Percentiles rank a stretch among this genome's conserved stretches.
Evolutionary conservation across 2,329 filamentous ascomycete species (phyloP).

Genomic region (Colletotrichum viniferum): DNA sequence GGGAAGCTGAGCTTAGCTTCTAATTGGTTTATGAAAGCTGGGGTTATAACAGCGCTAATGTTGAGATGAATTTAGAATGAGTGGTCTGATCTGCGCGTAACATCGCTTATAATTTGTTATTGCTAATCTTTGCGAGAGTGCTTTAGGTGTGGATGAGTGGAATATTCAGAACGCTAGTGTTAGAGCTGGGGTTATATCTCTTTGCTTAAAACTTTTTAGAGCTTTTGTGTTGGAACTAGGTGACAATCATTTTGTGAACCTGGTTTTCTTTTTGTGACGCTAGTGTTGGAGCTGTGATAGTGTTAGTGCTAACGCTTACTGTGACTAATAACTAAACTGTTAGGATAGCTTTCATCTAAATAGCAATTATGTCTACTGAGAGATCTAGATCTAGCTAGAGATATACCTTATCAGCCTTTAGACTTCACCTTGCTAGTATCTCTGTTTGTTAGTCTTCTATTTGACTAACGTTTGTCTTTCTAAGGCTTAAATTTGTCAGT

Average conservation of each 20-base stretch:
- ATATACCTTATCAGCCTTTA: background rate
- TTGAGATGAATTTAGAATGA: background rate
- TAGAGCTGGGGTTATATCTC: background rate
- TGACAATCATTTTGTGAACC: background rate
- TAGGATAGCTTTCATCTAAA: background rate
- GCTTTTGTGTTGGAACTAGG: background rate
- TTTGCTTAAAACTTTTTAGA: background rate
- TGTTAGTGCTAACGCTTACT: background rate
- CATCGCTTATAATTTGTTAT: background rate
- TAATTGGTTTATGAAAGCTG: background rate
- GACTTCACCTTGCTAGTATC: background rate
- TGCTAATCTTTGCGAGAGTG: background rate
- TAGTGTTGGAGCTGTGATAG: background rate
- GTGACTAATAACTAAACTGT: background rate
- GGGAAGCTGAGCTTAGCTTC: background rate
- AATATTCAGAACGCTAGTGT: background rate
- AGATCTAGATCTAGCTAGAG: background rate
- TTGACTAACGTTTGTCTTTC: background rate
- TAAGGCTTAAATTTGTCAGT: background rate
- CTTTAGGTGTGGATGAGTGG: background rate
- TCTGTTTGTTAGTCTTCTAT: background rate
- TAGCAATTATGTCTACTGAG: background rate
- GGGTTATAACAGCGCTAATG: background rate
- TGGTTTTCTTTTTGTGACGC: background rate
- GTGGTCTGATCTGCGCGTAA: background rate